Evolutionary conservation across 2,329 filamentous ascomycete genomes (phyloP), one percentile per base, ranked within the genome.

Genomic region (Pseudogymnoascus sp.): DNA sequence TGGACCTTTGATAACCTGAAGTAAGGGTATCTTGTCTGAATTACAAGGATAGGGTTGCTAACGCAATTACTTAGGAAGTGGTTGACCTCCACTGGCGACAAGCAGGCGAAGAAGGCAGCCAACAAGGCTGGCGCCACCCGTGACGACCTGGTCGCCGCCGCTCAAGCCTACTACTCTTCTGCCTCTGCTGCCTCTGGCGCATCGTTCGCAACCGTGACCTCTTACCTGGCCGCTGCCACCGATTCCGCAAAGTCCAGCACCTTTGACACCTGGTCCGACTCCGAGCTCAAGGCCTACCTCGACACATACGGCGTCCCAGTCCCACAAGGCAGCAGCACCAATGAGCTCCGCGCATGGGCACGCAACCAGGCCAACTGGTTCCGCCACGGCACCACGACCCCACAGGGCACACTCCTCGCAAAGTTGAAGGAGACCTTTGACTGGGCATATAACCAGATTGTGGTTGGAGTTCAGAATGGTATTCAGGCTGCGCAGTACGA

Each of bases 281-380:
- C 79, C 41, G 69, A 93, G 25, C 78, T 94, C 65, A 92, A 93
- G 79, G 78, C 83, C 1, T 93, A 92, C 70, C 82, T 93, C 5
- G 90, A 93, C 72, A 88, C 85, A 65, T 93, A 91, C 66, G 90
- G 90, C 38, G 78, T 93, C 41, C 63, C 66, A 2, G 70, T 70
- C 39, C 69, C 68, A 49, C 70, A 73, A 66, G 71, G 65, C 5
- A 70, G 68, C n/a, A 69, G 63, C 33, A 70, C 68, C 62, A 88
- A 92, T 64, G 82, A 91, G 71, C 79, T 93, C 19, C 84, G 84
- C 64, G 88, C 88, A 7, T 79, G 84, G 64, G 90, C 88, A 14
- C 85, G 88, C 67, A 87, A 86, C 73, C 87, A 92, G 69, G 82
- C 84, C 22, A 89, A 87, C 22, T 92, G 88, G 74, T 93, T 91